These are phyloP conservation scores for Musa balbisiana DNA, from an alignment of 202 grass and related monocot species.

Conservation along the genomic window DNA sequence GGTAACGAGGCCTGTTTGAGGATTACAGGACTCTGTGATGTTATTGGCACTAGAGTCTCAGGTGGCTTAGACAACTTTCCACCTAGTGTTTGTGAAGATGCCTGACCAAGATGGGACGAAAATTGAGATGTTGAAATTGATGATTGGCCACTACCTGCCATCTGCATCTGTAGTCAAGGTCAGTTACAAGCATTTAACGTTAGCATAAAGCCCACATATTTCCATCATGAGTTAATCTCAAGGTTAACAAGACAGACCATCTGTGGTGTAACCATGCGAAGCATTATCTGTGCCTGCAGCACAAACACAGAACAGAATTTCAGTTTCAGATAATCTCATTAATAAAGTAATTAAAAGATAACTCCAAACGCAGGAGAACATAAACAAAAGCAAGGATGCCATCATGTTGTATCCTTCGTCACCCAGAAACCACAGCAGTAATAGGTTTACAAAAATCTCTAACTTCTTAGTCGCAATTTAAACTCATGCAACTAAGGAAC, in stretches of 20 bases:
- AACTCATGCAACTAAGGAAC: too few species aligned
- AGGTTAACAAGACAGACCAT: constrained; percentile 48
- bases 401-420: too few species aligned
- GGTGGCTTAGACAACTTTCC: constrained; percentile 31
- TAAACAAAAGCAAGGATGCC: too few species aligned
- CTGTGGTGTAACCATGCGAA: constrained; percentile 75
- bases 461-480: too few species aligned
- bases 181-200: constrained; percentile 21
- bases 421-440: too few species aligned
- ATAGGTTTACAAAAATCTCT: too few species aligned
- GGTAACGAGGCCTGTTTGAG: constrained; percentile 33
- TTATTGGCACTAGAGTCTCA: constrained; percentile 26
- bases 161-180: constrained; percentile 73
- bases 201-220: constrained; percentile 24
- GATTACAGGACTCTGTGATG: constrained; percentile 33
- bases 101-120: constrained; percentile 42
- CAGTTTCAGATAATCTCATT: background rate
- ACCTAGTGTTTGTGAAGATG: constrained; percentile 40
- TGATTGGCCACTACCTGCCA: constrained; percentile 53
- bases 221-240: constrained; percentile 14
- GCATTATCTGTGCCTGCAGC: constrained; percentile 88
- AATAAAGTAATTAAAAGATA: background rate
- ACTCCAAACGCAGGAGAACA: too few species aligned
- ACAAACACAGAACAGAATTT: constrained; percentile 23
- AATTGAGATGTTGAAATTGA: constrained; percentile 37